These are phyloP conservation scores for Pestalotiopsis sp. DNA, from an alignment of 2,329 filamentous ascomycete genomes.

Conservation along the genomic window DNA sequence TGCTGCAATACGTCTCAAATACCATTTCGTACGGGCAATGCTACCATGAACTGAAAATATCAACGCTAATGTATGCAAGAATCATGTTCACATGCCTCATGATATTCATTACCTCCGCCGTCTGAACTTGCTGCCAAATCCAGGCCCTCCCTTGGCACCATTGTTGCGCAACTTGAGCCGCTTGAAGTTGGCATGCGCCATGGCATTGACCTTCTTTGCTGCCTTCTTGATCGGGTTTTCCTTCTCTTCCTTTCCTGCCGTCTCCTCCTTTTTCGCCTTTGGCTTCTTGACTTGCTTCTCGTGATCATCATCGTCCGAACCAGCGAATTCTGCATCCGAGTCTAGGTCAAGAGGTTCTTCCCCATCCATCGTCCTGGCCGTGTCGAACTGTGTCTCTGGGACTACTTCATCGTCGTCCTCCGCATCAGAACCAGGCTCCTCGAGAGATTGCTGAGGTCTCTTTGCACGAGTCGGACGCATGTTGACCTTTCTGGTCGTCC, in stretches of 20 bases:
- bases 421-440: constrained; percentile 33
- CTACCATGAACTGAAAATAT: neutral
- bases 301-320: constrained; percentile 34
- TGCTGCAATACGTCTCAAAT: neutral
- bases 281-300: constrained; percentile 28
- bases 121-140: constrained; percentile 59
- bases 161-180: constrained; percentile 63
- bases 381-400: constrained; percentile 39
- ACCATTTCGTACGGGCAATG: neutral
- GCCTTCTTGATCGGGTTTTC: constrained; percentile 52
- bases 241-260: constrained; percentile 29
- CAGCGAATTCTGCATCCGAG: constrained; percentile 43
- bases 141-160: constrained; percentile 63
- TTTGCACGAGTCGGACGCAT: constrained; percentile 57
- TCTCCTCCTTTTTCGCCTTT: constrained; percentile 22
- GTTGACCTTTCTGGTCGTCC: constrained; percentile 70
- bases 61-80: neutral
- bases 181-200: constrained; percentile 69
- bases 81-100: constrained; percentile 5
- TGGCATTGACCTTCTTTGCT: constrained; percentile 62
- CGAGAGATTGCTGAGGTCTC: constrained; percentile 40
- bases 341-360: constrained; percentile 32
- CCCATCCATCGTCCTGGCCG: constrained; percentile 28
- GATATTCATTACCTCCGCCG: constrained; percentile 40
- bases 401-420: constrained; percentile 39